Base-by-base conservation (phyloP, 768 basidiomycete genomes). In the Podaxis rugospora region DNA sequence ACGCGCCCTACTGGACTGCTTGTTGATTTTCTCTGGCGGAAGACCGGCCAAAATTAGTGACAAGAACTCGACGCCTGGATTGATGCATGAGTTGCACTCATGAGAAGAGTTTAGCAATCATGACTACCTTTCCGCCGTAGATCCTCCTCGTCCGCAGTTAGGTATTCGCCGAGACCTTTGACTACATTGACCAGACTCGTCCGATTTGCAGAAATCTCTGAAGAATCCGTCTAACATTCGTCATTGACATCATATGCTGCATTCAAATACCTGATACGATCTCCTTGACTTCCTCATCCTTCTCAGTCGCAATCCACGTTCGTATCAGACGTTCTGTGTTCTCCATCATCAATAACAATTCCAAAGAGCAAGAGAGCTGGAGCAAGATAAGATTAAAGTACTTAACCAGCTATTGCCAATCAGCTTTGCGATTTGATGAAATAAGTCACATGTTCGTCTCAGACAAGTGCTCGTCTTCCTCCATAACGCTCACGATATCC, bases 121-220 rank as follows among this genome's bases (percentile, higher is more conserved):
- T 3, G 53, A 62, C 21, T 57, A 93, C 96, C 96, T 79, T 93
- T 93, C 7, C 84, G 83, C 28, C 96, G 82, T 10, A 89, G 72
- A 3, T 79, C 76, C 66, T 89, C 91, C 57, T 96, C 90, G 60
- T 95, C 92, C 1, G 92, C 87, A 0, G 92, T 95, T 13, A 99
- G 77, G 68, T 90, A 94, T 65, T 92, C 89, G 44, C 93, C 93
- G 0, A 97, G 81, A 25, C 87, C 86, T 69, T 92, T 94, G 37
- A 98, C 92, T 21, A 98, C 75, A 63, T 88, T 82, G 4, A 95
- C 76, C 13, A 97, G 76, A 18, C 86, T 82, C 7, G 83, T 72
- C 21, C 78, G 71, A 18, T 85, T 86, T 62, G 76, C 75, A 13
- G 84, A 81, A 63, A 82, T 77, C 66, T 78, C 79, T 82, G 68